Percentiles rank a stretch among this genome's conserved stretches.
phyloP scores from a whole-genome alignment of 2,329 filamentous ascomycete genomes.

The Leptographium flavum region DNA sequence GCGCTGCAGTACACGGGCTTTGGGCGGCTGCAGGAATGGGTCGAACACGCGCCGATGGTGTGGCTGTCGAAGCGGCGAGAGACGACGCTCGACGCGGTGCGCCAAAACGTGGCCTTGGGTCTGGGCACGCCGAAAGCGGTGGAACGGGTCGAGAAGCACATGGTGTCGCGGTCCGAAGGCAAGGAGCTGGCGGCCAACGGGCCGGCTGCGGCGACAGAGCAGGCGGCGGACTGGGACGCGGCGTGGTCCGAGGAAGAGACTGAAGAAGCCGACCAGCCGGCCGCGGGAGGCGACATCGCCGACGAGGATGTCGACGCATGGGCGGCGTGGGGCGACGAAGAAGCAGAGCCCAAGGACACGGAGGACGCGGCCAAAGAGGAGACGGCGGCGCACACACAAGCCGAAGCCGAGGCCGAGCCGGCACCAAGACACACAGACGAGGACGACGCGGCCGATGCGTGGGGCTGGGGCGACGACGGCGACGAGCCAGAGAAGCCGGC shows the following conservation, averaged over 20 bases:
- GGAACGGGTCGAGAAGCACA: conserved; percentile 73
- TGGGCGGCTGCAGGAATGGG: conserved; percentile 61
- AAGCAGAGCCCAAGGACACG: conserved; percentile 4
- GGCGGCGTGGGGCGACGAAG: conserved; percentile 18
- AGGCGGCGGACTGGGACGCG: conserved; percentile 57
- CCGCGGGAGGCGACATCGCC: conserved; percentile 12
- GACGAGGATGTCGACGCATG: conserved; percentile 24
- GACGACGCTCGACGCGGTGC: conserved; percentile 59
- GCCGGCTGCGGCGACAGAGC: conserved; percentile 25
- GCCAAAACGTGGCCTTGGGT: conserved; percentile 49
- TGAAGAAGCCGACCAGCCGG: conserved; percentile 15
- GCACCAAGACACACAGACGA: conserved; percentile 19
- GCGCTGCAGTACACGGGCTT: conserved; percentile 47
- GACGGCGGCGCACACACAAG: neutral
- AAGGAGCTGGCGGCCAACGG: conserved; percentile 42
- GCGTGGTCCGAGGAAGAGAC: conserved; percentile 63
- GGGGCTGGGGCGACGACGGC: conserved; percentile 59
- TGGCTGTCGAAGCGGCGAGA: conserved; percentile 82
- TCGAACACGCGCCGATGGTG: conserved; percentile 60
- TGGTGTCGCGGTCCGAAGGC: conserved; percentile 53
- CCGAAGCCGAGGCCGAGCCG: neutral
- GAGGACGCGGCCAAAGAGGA: neutral
- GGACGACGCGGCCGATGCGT: conserved; percentile 50
- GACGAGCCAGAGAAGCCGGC: neutral
- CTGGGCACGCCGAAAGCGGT: conserved; percentile 55